These are phyloP conservation scores for Penicillium waksmanii DNA, from an alignment of 495 filamentous ascomycete genomes.

Conservation along the genomic window DNA sequence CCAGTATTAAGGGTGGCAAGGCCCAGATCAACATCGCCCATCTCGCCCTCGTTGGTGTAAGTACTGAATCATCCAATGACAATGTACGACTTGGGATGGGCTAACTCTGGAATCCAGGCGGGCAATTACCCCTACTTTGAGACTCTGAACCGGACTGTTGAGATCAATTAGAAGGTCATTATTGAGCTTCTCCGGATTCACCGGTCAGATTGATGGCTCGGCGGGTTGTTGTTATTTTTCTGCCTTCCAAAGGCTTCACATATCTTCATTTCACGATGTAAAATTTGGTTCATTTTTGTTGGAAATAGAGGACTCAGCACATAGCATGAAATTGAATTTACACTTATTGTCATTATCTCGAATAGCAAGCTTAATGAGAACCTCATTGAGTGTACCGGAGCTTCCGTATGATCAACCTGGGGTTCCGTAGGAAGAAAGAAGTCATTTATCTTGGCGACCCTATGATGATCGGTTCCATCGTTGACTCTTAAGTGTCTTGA, in stretches of 20 bases:
- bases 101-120: constrained; percentile 11
- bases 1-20: constrained; percentile 15
- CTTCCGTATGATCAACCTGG: too few species aligned
- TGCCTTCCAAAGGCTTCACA: not conserved
- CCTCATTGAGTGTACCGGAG: too few species aligned
- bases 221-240: not conserved
- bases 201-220: not conserved
- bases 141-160: constrained; percentile 14
- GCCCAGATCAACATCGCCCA: constrained; percentile 41
- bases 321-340: not conserved
- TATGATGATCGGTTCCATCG: too few species aligned
- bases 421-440: too few species aligned
- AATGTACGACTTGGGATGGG: not conserved
- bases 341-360: not conserved
- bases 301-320: not conserved
- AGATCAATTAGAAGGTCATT: constrained; percentile 6
- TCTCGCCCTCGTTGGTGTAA: constrained; percentile 41
- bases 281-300: not conserved
- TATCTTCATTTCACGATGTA: constrained; percentile 4
- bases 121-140: constrained; percentile 8
- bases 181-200: not conserved
- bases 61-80: constrained; percentile 4
- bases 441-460: too few species aligned
- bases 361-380: not conserved
- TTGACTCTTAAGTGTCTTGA: too few species aligned